Base-by-base conservation (phyloP, 2,329 filamentous ascomycete genomes). In the Aspergillus bombycis region DNA sequence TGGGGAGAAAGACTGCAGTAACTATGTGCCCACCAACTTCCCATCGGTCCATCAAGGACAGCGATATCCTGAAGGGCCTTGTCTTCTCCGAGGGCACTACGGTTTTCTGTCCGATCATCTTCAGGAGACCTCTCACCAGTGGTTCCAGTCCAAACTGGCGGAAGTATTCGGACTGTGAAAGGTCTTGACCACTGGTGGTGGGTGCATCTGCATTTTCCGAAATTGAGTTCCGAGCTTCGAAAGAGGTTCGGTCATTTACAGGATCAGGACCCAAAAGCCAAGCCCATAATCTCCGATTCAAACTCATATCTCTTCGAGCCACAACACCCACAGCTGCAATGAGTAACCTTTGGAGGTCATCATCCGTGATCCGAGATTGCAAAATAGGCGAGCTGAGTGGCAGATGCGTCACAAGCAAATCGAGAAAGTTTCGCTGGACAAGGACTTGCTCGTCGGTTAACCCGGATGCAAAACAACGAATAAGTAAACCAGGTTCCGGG, bases 41-140 rank as follows among this genome's bases (percentile, higher is more conserved):
- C 94, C 93, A 98, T 63, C 94, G 89, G 78, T 99, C 95, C 95
- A 99, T 98, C 58, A 99, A 83, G 19, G 96, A 97, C 2, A 98
- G 85, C 72, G 93, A 96, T 66, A 98, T 92, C 62, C 94, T 89
- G 74, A 96, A 97, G 0, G 95, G 94, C 45, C 89, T 89, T 23
- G 93, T 92, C 74, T 89, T 86, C 72, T 96, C 92, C 0, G 85
- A 77, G 1, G 91, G 85, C 60, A 82, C 82, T 6, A 72, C 75
- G 50, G 82, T 81, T 48, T 83, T 79, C 21, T 83, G 80, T 54
- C 86, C 84, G 65, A 98, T 90, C 88, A 96, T 91, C 54, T 87
- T 85, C 19, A 96, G 81, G 12, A 98, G 82, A 23, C 93, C 91
- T 50, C 85, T 85, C 5, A 89, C 90, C 48, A 99, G 81, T 1